These are phyloP conservation scores for Arthrobotrys musiformis DNA, from an alignment of 2,329 filamentous ascomycete genomes.

Conservation along the genomic window DNA sequence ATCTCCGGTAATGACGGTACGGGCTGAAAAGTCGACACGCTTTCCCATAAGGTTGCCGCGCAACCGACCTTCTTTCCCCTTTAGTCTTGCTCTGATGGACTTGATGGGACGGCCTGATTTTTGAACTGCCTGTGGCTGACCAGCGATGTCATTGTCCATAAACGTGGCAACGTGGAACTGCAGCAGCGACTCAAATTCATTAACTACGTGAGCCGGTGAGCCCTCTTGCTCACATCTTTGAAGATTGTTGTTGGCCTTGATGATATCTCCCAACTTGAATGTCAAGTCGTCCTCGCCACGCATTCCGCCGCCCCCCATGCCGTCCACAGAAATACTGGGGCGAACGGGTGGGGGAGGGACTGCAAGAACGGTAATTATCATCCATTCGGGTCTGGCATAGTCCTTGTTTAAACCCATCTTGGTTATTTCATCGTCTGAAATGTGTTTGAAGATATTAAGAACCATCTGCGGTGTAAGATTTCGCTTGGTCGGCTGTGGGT, in stretches of 20 bases:
- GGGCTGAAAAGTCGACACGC: slow-evolving; percentile 98
- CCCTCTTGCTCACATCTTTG: slow-evolving; percentile 90
- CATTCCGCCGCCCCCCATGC: slow-evolving; percentile 82
- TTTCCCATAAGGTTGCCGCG: slow-evolving; percentile 99
- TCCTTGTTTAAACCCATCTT: slow-evolving; percentile 93
- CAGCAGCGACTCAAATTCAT: slow-evolving; percentile 88
- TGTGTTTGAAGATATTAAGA: slow-evolving; percentile 84
- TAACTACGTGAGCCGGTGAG: slow-evolving; percentile 87
- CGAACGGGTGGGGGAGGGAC: slow-evolving; percentile 95
- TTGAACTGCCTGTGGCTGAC: slow-evolving; percentile 90
- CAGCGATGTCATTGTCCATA: slow-evolving; percentile 99
- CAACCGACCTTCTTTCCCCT: slow-evolving; percentile 98
- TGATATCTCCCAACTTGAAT: slow-evolving; percentile 98
- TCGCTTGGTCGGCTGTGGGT: slow-evolving; percentile 79
- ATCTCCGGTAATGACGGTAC: slow-evolving; percentile 99
- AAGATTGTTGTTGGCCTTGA: slow-evolving; percentile 95
- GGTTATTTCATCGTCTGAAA: slow-evolving; percentile 80
- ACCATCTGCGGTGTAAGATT: slow-evolving; percentile 85
- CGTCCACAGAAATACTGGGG: slow-evolving; percentile 96
- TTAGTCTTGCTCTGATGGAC: slow-evolving; percentile 93
- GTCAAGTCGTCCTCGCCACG: slow-evolving; percentile 99
- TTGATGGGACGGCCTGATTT: slow-evolving; percentile 98
- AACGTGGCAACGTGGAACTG: slow-evolving; percentile 99
- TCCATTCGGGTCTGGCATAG: slow-evolving; percentile 97
- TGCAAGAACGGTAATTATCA: slow-evolving; percentile 93